Base-by-base conservation (phyloP, 1,284 basidiomycete species). In the Polyporus tsugae region DNA sequence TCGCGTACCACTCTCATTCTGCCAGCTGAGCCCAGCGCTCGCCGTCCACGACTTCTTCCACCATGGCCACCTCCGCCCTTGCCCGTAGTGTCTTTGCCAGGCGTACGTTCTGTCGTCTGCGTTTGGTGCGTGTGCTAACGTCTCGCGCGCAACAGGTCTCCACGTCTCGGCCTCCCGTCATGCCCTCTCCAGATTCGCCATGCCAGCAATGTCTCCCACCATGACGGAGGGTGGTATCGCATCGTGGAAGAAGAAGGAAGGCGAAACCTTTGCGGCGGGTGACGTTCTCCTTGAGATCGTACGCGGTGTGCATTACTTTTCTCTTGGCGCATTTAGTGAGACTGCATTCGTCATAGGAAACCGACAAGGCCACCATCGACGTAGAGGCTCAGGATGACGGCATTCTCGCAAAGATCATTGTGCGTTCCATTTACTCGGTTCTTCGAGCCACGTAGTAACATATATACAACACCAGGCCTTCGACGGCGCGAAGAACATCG, bases 171-270 rank as follows among this genome's bases (percentile, higher is more conserved):
- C 91, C 69, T 87, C 90, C 71, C 84, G 91, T 74, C 84, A 88
- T 82, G 96, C 93, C 60, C 89, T 98, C 73, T 86, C 91, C 74
- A 95, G 92, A 81, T 98, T 99, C 85, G 86, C 92, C 75, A 98
- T 99, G 97, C 97, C 97, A 68, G 97, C 96, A 76, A 99, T 99
- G 98, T 98, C 96, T 74, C 97, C 97, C 62, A 99, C 97, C 71
- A 99, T 99, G 97, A 97, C 96, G 13, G 97, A 99, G 85, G 98
- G 98, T 75, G 98, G 97, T 74, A 98, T 99, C 80, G 94, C 97
- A 62, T 86, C 87, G 57, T 99, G 98, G 98, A 99, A 98, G 87
- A 94, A 95, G 86, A 92, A 94, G 82, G 95, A 98, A 82, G 98
- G 98, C 69, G 96, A 99, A 76, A 71, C 90, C 6, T 99, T 96